Base-by-base conservation (phyloP, 2,329 filamentous ascomycete species). In the Beauveria sp. region DNA sequence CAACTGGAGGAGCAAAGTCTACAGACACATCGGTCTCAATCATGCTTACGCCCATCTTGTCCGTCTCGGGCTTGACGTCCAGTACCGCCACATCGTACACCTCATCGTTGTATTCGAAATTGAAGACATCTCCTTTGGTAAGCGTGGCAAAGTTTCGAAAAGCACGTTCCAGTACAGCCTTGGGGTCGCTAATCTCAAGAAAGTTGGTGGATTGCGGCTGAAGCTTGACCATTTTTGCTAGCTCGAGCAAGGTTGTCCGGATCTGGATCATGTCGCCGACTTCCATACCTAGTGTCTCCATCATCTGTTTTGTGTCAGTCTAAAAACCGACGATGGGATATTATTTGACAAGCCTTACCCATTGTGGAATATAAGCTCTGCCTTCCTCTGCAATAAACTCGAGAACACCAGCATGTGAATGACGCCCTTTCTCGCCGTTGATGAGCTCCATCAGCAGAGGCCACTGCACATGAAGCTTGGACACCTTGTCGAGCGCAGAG, bases 351-450 rank as follows among this genome's bases (percentile, higher is more conserved):
- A 34, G 75, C 82, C 65, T 77, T 77, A 92, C 90, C 93, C 94
- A 99, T 74, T 92, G 91, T 37, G 94, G 94, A 63, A 99, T 81
- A 76, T 99, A 99, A 59, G 96, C 92, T 72, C 94, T 90, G 55
- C 94, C 94, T 75, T 99, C 94, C 72, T 99, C 94, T 4, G 94
- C 94, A 61, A 96, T 94, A 71, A 99, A 99, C 75, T 99, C 94
- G 65, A 99, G 76, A 22, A 99, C 94, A 79, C 94, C 94, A 5
- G 91, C 92, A 75, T 99, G 94, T 28, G 93, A 94, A 72, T 89
- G 88, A 72, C 83, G 88, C 30, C 85, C 85, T 71, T 87, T 88
- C 64, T 88, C 85, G 26, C 92, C 92, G 71, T 97, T 99, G 68
- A 91, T 89, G 66, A 99, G 82, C 82, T 99, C 93, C 79, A 99